These are phyloP conservation scores for Aureobasidium sp. DNA, from an alignment of 2,329 filamentous ascomycete species.

Conservation along the genomic window DNA sequence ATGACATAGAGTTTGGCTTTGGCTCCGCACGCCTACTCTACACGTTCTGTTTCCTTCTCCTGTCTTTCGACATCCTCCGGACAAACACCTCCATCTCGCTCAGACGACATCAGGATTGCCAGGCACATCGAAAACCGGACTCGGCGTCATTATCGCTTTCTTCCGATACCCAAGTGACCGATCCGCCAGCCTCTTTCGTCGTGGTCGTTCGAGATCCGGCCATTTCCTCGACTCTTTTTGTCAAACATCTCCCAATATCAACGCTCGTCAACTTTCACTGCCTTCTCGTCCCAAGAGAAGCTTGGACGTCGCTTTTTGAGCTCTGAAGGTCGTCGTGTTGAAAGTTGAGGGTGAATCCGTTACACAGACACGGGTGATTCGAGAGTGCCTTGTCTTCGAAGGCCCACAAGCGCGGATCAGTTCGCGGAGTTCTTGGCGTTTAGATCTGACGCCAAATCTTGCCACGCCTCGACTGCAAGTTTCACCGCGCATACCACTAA, in stretches of 20 bases:
- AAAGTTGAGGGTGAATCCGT: constrained; percentile 6
- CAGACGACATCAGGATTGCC: neutral
- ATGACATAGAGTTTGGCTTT: constrained; percentile 15
- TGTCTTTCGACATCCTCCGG: constrained; percentile 11
- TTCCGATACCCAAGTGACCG: constrained; percentile 2
- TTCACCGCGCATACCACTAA: constrained; percentile 9
- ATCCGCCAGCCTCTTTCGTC: neutral
- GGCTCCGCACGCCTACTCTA: constrained; percentile 15
- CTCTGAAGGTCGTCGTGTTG: neutral
- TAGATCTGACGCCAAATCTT: constrained; percentile 14
- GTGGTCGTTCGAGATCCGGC: constrained; percentile 11
- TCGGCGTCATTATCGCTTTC: neutral
- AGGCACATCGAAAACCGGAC: neutral
- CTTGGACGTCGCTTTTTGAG: neutral
- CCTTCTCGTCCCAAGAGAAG: neutral
- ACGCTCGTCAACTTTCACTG: neutral
- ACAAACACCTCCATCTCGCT: constrained; percentile 7
- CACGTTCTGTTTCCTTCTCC: constrained; percentile 15
- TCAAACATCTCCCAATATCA: neutral
- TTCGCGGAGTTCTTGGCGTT: constrained; percentile 1
- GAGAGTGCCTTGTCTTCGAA: constrained; percentile 12
- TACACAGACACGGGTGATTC: constrained; percentile 13
- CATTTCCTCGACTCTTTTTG: neutral
- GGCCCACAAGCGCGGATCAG: constrained; percentile 10
- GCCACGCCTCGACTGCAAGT: constrained; percentile 10